Percentiles rank a stretch among this genome's conserved stretches.
Evolutionary conservation across 495 filamentous ascomycete genomes (phyloP).

Genomic region (Penicillium coffeae): DNA sequence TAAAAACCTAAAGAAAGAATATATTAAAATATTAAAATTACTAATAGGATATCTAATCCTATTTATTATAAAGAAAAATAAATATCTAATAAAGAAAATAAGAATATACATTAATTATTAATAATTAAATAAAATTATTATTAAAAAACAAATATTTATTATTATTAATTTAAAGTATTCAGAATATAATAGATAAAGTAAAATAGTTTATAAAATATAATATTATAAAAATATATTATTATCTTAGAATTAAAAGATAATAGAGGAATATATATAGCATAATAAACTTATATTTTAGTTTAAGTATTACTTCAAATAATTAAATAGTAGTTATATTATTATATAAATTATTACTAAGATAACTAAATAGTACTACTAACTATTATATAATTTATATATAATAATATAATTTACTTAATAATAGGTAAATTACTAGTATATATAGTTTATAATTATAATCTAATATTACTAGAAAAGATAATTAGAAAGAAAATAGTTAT

Average conservation of each 20-base stretch:
- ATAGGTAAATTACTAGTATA: not conserved
- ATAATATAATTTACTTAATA: not conserved
- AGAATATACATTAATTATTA: not conserved
- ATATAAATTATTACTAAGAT: slow-evolving; percentile 11
- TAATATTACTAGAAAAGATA: not conserved
- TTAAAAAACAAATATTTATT: slow-evolving; percentile 23
- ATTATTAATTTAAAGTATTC: slow-evolving; percentile 14
- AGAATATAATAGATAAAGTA: slow-evolving; percentile 14
- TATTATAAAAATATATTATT: not conserved
- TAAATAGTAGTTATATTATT: not conserved
- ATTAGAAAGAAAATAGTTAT: not conserved
- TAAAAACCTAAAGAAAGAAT: slow-evolving; percentile 11
- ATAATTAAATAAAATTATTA: not conserved
- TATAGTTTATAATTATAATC: not conserved
- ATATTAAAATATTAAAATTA: slow-evolving; percentile 11
- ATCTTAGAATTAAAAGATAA: not conserved
- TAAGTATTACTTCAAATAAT: too few species aligned
- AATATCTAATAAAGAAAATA: not conserved
- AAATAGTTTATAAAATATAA: slow-evolving; percentile 23
- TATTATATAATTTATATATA: not conserved
- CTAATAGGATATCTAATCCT: slow-evolving; percentile 11
- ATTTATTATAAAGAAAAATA: slow-evolving; percentile 27
- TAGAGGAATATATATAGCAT: not conserved
- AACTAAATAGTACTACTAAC: not conserved
- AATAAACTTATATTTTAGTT: not conserved